These are phyloP conservation scores for Anthracocystis panici-leucophaei DNA, from an alignment of 1,284 basidiomycete genomes.

Conservation along the genomic window DNA sequence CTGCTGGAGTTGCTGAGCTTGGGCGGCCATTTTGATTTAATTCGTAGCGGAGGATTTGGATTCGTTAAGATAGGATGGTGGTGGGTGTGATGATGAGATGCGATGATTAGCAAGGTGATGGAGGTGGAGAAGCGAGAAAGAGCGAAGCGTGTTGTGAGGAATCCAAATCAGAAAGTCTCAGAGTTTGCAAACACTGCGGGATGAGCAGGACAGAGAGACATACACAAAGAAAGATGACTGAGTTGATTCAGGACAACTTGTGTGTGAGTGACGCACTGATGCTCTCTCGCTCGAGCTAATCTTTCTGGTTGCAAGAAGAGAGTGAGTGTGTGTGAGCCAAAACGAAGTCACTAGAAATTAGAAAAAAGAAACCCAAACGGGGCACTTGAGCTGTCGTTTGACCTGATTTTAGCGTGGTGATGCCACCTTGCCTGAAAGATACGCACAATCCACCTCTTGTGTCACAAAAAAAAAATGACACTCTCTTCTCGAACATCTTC, in stretches of 20 bases:
- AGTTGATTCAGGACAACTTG: background rate
- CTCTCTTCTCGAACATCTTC: no score
- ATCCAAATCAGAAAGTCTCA: slow-evolving; percentile 7
- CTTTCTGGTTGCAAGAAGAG: background rate
- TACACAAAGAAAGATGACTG: background rate
- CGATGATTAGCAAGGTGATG: slow-evolving; percentile 6
- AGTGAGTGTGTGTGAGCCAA: background rate
- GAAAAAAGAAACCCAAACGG: background rate
- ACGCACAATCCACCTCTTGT: slow-evolving; percentile 7
- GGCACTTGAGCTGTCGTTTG: slow-evolving; percentile 7
- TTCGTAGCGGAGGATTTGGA: slow-evolving; percentile 6
- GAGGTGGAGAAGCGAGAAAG: slow-evolving; percentile 9
- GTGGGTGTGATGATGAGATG: background rate
- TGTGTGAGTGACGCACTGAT: slow-evolving; percentile 19
- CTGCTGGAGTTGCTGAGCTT: slow-evolving; percentile 64
- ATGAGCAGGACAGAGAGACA: slow-evolving; percentile 3
- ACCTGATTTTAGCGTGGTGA: background rate
- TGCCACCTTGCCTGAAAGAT: slow-evolving; percentile 1
- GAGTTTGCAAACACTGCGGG: slow-evolving; percentile 9
- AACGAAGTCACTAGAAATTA: background rate
- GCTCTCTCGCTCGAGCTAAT: background rate
- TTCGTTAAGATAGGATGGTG: slow-evolving; percentile 3
- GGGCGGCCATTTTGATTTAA: slow-evolving; percentile 58
- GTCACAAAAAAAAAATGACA: background rate
- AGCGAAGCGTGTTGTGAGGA: slow-evolving; percentile 1